Conservation (phyloP, 257 asterid species). For the Ophiorrhiza pumila region DNA sequence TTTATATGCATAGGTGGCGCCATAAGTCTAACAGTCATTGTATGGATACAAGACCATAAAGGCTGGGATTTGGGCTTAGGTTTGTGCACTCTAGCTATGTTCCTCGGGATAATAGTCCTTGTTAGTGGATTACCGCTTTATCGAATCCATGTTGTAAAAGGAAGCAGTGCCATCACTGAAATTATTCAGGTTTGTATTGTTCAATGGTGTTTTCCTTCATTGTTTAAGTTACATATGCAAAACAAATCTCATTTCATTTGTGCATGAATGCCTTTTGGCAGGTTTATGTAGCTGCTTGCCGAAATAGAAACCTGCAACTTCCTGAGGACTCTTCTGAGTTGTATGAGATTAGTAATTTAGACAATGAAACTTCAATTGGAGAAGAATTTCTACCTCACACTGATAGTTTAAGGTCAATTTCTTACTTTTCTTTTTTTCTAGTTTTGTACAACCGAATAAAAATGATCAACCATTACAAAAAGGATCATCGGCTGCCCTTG, state of each 20-base stretch:
- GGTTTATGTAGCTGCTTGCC: conserved; percentile 60
- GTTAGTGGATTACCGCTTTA: conserved; percentile 49
- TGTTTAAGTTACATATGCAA: not conserved
- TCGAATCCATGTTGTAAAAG: conserved; percentile 52
- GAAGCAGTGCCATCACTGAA: conserved; percentile 58
- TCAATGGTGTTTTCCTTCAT: not conserved
- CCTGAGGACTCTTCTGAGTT: conserved; percentile 45
- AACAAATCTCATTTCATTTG: not conserved
- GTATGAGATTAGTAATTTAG: conserved; percentile 41
- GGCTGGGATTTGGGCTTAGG: conserved; percentile 72
- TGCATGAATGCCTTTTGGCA: conserved; percentile 9
- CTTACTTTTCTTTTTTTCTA: not conserved
- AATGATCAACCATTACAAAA: not conserved
- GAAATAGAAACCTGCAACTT: conserved; percentile 54
- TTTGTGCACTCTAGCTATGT: conserved; percentile 48
- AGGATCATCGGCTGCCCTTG: not conserved
- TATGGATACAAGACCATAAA: conserved; percentile 69
- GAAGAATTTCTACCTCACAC: conserved; percentile 55
- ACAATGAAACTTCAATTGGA: conserved; percentile 40
- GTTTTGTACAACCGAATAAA: too few relatives aligned
- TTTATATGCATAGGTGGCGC: conserved; percentile 56
- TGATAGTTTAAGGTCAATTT: conserved; percentile 39
- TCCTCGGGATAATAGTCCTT: conserved; percentile 37
- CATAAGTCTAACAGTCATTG: conserved; percentile 49
- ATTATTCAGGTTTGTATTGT: conserved; percentile 45